Conservation (phyloP, 805 yeast species). For the Millerozyma miso region DNA sequence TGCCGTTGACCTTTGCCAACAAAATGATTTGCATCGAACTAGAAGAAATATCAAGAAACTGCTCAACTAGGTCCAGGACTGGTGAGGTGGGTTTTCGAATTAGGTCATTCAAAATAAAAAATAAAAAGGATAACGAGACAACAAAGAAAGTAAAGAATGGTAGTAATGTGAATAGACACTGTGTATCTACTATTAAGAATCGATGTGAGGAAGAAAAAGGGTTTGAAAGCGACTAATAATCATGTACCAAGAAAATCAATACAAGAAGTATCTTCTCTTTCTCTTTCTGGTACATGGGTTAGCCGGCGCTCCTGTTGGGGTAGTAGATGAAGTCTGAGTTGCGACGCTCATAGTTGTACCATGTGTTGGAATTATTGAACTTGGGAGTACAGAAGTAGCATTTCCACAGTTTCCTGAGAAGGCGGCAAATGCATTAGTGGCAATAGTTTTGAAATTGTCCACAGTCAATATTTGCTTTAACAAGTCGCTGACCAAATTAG, state of each 20-base stretch:
- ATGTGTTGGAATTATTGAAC: slow-evolving; percentile 4
- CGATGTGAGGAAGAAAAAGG: too few relatives aligned
- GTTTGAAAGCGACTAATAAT: too few relatives aligned
- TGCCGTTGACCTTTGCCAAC: too few relatives aligned
- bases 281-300: slow-evolving; percentile 27
- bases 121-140: too few relatives aligned
- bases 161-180: too few relatives aligned
- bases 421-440: slow-evolving; percentile 35
- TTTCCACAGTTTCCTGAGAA: slow-evolving; percentile 28
- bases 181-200: too few relatives aligned
- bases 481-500: slow-evolving; percentile 31
- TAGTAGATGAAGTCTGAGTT: slow-evolving; percentile 5
- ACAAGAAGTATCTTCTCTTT: slow-evolving; percentile 28
- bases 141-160: too few relatives aligned
- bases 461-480: slow-evolving; percentile 30
- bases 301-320: slow-evolving; percentile 10
- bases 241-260: slow-evolving; percentile 5
- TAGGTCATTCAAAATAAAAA: too few relatives aligned
- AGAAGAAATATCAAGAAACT: too few relatives aligned
- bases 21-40: too few relatives aligned
- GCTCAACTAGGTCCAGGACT: too few relatives aligned
- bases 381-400: slow-evolving; percentile 10
- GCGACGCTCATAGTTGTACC: slow-evolving; percentile 5
- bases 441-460: slow-evolving; percentile 30
- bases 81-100: too few relatives aligned